Base-by-base conservation (phyloP, 495 filamentous ascomycete genomes). In the Darksidea phi region DNA sequence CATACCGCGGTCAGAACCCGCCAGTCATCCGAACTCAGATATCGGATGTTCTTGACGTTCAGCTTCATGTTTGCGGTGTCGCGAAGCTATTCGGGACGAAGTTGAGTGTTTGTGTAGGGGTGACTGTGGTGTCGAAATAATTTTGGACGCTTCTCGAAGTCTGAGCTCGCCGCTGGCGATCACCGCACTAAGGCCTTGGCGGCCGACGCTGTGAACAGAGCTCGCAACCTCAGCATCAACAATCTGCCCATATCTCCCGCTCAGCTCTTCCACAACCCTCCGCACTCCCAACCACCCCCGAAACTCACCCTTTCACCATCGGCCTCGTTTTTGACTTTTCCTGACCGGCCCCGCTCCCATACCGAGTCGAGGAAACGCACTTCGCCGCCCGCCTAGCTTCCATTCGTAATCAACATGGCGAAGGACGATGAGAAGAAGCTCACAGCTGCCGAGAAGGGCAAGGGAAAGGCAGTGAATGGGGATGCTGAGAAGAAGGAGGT, bases 1-100 rank as follows among this genome's bases (percentile, higher is more conserved):
- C 86, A 42, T 83, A 96, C 94, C 61, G 89, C 95, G 70, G 90
- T 86, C 54, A 99, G 87, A 57, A 97, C 92, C 64, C 86, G 84
- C 89, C 95, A 99, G 80, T 97, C 94, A 75, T 97, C 95, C 15
- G 79, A 70, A 51, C 88, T 86, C 71, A 99, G 86, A 75, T 97
- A 93, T 68, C 94, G 92, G 74, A 97, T 86, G 45, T 86, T 84
- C 71, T 88, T 88, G 7, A 91, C 89, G 73, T 99, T 89, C 72
- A 99, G 86, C 77, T 91, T 95, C 94, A 97, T 98, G 59, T 67
- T 76, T 61, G 71, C 43, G 24, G 65, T 15, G 46, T 46, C 41
- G 13, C 50, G 38, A 47, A 37, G 10, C 54, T 37, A 32, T 8
- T 25, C 8, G 46, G 15, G 13, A 17, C 5, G 17, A 17, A 12